Evolutionary conservation across 306 rosid genomes (phyloP), one percentile per base, ranked within the genome.

Genomic region (Neltuma alba): DNA sequence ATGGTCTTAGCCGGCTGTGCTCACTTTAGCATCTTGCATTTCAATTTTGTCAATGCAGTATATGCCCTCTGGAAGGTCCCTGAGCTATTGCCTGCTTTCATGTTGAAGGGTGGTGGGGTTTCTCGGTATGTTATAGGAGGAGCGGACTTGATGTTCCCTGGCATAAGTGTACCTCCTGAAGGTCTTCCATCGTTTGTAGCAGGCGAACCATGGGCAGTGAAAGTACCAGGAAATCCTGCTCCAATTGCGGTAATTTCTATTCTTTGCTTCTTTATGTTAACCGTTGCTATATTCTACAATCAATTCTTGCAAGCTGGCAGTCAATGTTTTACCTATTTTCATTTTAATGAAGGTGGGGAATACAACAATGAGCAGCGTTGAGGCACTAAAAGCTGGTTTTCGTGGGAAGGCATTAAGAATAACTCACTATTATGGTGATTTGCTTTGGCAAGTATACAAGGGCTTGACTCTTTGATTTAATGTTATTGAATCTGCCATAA

Each of bases 71-170:
- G 99, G 97, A 88, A 76, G 82, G 95, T 86, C 62, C 99, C 99
- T 15, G 91, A 91, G 60, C 80, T 94, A 27, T 79, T 94, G 83
- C 98, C 98, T 67, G 84, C 88, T 84, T 94, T 94, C 86, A 45
- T 82, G 78, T 85, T 94, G 61, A 94, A 94, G 84, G 97, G 92
- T 34, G 97, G 99, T 21, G 97, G 88, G 88, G 99, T 92, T 57
- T 94, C 97, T 30, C 91, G 87, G 42, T 94, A 65, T 77, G 76
- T 94, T 75, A 89, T 94, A 13, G 97, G 97, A 37, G 99, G 99
- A 62, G 99, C 99, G 5, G 99, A 94, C 80, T 86, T 94, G 87
- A 94, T 94, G 99, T 94, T 94, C 84, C 99, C 99, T 0, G 99
- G 99, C 73, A 94, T 94, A 83, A 84, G 68, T 38, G 84, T 92